phyloP scores from a whole-genome alignment of 2,329 filamentous ascomycete genomes.

The Helotiales sp. region DNA sequence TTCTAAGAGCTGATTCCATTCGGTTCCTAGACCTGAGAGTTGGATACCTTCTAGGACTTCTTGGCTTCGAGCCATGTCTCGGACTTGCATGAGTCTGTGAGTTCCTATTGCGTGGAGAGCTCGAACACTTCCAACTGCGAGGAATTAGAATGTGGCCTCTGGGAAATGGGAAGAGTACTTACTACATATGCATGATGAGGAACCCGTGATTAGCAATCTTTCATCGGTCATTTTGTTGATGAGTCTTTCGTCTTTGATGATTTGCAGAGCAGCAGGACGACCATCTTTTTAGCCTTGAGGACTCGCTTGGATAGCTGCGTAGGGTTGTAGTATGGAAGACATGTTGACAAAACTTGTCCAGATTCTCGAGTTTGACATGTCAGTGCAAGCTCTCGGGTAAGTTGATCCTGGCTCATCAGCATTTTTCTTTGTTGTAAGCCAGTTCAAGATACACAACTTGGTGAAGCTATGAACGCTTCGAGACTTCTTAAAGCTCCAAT shows the following conservation, averaged over 20 bases:
- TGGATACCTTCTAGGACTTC: conserved; percentile 23
- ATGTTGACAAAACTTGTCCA: background rate
- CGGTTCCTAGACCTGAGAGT: conserved; percentile 12
- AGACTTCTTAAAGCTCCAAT: background rate
- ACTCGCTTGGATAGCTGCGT: conserved; percentile 4
- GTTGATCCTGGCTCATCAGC: background rate
- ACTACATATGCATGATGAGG: conserved; percentile 40
- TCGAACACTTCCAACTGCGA: conserved; percentile 40
- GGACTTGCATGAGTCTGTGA: conserved; percentile 38
- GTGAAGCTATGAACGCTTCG: background rate
- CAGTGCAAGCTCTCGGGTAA: background rate
- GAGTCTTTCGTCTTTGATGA: conserved; percentile 35
- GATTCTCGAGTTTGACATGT: background rate
- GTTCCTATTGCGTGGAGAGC: conserved; percentile 41
- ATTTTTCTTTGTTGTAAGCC: background rate
- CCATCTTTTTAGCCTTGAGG: conserved; percentile 32
- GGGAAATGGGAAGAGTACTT: too few species aligned
- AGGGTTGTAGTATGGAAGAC: conserved; percentile 9
- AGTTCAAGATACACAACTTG: background rate
- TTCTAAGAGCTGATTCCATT: conserved; percentile 34
- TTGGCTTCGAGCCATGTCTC: conserved; percentile 38
- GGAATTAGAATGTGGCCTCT: too few species aligned
- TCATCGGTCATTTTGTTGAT: conserved; percentile 34
- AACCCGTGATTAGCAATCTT: conserved; percentile 41
- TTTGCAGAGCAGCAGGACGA: conserved; percentile 36